Conservation (phyloP, 495 filamentous ascomycete species). For the Massariosphaeria phaeospora region DNA sequence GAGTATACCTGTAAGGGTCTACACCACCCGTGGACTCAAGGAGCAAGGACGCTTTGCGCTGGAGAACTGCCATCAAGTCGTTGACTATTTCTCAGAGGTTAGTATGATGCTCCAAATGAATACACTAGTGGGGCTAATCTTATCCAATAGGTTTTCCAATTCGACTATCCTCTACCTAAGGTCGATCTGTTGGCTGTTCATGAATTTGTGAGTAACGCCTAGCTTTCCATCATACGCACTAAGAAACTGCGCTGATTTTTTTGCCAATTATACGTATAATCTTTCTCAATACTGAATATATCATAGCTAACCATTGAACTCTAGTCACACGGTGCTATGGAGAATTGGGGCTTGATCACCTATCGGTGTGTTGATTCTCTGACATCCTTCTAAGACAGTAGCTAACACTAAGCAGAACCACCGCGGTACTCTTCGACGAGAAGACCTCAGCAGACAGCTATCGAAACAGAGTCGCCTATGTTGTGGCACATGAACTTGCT, state of each 20-base stretch:
- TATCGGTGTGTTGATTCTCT: slow-evolving; percentile 51
- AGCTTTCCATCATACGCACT: not conserved
- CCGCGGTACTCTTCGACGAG: slow-evolving; percentile 87
- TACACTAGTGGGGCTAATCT: not conserved
- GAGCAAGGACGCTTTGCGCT: slow-evolving; percentile 83
- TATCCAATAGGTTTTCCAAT: slow-evolving; percentile 61
- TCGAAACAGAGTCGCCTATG: slow-evolving; percentile 87
- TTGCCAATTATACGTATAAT: slow-evolving; percentile 38
- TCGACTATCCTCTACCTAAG: slow-evolving; percentile 95
- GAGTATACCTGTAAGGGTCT: slow-evolving; percentile 87
- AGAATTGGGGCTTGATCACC: slow-evolving; percentile 91
- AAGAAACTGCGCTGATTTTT: slow-evolving; percentile 16
- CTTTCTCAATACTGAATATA: not conserved
- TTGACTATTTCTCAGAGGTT: slow-evolving; percentile 90
- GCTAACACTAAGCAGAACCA: slow-evolving; percentile 52
- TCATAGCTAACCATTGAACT: slow-evolving; percentile 37
- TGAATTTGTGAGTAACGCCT: slow-evolving; percentile 67
- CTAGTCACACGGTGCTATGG: slow-evolving; percentile 66
- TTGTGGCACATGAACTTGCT: slow-evolving; percentile 89
- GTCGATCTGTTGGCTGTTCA: slow-evolving; percentile 92
- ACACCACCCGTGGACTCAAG: slow-evolving; percentile 85
- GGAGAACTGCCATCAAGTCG: slow-evolving; percentile 77
- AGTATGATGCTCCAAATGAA: not conserved
- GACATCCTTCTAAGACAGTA: not conserved
- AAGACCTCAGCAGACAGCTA: slow-evolving; percentile 80